Conservation (phyloP, 345 rosid genomes). For the Alliaria petiolata region DNA sequence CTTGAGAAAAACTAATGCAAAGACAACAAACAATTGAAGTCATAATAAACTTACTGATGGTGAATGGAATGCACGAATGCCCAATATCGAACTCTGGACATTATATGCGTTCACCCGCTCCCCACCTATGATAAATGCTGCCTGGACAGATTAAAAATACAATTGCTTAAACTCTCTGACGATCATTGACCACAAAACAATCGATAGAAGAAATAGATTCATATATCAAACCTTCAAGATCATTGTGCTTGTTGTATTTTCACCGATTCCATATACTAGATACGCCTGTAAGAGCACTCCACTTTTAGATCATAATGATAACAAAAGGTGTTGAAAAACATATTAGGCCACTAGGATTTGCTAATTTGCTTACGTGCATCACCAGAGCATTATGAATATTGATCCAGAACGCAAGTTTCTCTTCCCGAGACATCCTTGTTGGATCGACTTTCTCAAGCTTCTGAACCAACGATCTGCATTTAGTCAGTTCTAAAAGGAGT, state of each 20-base stretch:
- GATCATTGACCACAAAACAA: neutral
- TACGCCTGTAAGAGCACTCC: slow-evolving; percentile 48
- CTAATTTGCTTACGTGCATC: slow-evolving; percentile 54
- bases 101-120: slow-evolving; percentile 44
- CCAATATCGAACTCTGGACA: slow-evolving; percentile 55
- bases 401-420: slow-evolving; percentile 81
- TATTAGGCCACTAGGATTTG: neutral
- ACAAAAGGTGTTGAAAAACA: neutral
- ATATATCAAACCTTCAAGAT: slow-evolving; percentile 42
- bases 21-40: neutral
- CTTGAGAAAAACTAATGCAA: neutral
- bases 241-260: slow-evolving; percentile 36
- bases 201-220: neutral
- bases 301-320: neutral
- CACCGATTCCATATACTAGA: slow-evolving; percentile 51
- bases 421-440: slow-evolving; percentile 56
- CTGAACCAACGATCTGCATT: slow-evolving; percentile 52
- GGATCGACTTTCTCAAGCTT: slow-evolving; percentile 66
- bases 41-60: slow-evolving; percentile 39
- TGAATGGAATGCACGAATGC: slow-evolving; percentile 48
- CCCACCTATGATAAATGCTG: slow-evolving; percentile 68
- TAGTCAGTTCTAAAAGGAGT: neutral
- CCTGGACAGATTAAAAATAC: slow-evolving; percentile 37
- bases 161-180: neutral
- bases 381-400: slow-evolving; percentile 75